phyloP scores from a whole-genome alignment of 192 early-diverging fungal species.

The Phycomyces blakesleeanus region DNA sequence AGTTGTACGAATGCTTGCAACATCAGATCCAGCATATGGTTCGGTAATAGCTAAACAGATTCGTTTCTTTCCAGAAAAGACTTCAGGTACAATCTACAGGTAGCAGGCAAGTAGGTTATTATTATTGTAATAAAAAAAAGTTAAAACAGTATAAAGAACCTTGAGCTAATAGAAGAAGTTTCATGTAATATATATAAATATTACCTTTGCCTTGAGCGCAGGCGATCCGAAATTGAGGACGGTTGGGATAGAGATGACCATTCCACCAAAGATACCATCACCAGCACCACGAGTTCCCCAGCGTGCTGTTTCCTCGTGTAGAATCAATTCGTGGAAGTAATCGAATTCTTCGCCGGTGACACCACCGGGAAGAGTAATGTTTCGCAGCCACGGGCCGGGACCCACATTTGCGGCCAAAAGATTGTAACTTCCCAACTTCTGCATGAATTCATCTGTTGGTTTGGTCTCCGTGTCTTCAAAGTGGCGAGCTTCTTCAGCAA shows the following conservation, averaged over 20 bases:
- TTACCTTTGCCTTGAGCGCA: constrained; percentile 54
- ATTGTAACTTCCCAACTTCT: constrained; percentile 65
- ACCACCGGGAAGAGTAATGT: constrained; percentile 41
- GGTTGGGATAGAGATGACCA: constrained; percentile 75
- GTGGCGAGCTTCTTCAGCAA: constrained; percentile 63
- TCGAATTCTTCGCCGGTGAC: constrained; percentile 60
- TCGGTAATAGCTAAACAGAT: constrained; percentile 86
- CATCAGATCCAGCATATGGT: constrained; percentile 70
- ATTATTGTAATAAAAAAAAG: too few species aligned
- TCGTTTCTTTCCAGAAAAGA: constrained; percentile 66
- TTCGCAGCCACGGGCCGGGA: constrained; percentile 35
- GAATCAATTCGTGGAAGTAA: constrained; percentile 65
- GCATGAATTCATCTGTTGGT: constrained; percentile 61
- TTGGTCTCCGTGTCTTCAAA: constrained; percentile 75
- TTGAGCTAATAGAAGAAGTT: too few species aligned
- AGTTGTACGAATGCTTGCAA: constrained; percentile 68
- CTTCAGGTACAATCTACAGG: constrained; percentile 57
- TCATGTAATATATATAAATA: too few species aligned
- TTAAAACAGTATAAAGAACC: too few species aligned
- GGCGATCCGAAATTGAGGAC: constrained; percentile 70
- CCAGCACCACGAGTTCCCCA: constrained; percentile 66
- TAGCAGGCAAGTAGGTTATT: too few species aligned
- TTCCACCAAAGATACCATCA: constrained; percentile 68
- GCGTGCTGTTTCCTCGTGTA: constrained; percentile 71
- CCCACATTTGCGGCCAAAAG: constrained; percentile 66